phyloP scores from a whole-genome alignment of 257 asterid genomes.

The Nicotiana attenuata region DNA sequence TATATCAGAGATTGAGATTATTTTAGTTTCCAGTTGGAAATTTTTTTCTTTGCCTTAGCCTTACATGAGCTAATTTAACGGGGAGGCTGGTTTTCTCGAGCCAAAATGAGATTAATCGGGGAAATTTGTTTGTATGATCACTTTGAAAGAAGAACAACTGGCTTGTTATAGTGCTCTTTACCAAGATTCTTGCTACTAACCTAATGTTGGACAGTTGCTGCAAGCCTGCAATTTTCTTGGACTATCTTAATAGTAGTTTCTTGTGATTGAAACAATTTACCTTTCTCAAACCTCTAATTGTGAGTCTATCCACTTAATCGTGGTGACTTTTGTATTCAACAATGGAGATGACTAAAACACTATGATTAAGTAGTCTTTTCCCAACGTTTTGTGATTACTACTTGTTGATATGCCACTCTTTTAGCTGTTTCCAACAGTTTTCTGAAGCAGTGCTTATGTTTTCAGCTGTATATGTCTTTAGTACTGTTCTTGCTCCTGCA shows the following conservation, averaged over 20 bases:
- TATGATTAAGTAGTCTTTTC: neutral
- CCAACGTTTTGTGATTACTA: neutral
- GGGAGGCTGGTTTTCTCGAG: neutral
- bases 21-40: neutral
- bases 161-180: neutral
- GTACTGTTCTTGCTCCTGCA: constrained; percentile 54
- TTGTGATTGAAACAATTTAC: neutral
- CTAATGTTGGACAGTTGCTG: neutral
- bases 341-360: neutral
- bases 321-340: neutral
- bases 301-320: neutral
- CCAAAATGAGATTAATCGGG: neutral
- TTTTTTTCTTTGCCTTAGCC: neutral
- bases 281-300: neutral
- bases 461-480: constrained; percentile 49
- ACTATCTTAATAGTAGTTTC: neutral
- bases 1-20: neutral
- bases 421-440: constrained; percentile 9
- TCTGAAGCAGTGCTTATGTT: constrained; percentile 12
- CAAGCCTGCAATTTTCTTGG: neutral
- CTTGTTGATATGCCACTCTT: neutral
- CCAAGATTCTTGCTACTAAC: neutral
- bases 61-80: neutral
- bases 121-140: neutral
- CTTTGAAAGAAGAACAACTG: neutral